Evolutionary conservation across 2,329 filamentous ascomycete genomes (phyloP).

Genomic region (Ramichloridium luteum): DNA sequence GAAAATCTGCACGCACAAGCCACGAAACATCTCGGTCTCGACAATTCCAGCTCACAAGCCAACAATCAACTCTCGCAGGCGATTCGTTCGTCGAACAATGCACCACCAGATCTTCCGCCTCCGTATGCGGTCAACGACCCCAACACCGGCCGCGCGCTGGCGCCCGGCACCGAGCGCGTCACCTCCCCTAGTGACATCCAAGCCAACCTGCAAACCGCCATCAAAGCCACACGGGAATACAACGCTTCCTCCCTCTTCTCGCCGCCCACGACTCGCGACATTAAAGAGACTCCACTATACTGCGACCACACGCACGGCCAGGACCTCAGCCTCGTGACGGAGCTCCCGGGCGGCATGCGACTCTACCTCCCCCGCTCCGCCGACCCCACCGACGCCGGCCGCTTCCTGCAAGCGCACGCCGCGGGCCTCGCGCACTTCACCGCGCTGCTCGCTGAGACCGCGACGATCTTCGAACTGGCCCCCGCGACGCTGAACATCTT

Average conservation of each 20-base stretch:
- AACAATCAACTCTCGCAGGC: conserved; percentile 23
- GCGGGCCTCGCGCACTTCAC: conserved; percentile 57
- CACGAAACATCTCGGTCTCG: conserved; percentile 31
- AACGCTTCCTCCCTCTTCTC: conserved; percentile 63
- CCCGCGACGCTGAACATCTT: conserved; percentile 68
- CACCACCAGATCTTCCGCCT: conserved; percentile 19
- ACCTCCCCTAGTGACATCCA: conserved; percentile 41
- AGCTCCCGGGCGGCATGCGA: conserved; percentile 59
- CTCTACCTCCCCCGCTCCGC: conserved; percentile 60
- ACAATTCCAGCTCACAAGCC: conserved; percentile 31
- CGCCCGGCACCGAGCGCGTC: conserved; percentile 23
- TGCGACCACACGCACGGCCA: conserved; percentile 67
- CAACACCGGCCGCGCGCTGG: conserved; percentile 10
- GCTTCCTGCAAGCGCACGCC: conserved; percentile 52
- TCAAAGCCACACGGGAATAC: conserved; percentile 65
- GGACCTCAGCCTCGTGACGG: conserved; percentile 58
- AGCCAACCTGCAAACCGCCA: conserved; percentile 63
- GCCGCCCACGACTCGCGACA: conserved; percentile 55
- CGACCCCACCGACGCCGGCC: conserved; percentile 36
- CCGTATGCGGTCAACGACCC: conserved; percentile 22
- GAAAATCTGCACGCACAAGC: conserved; percentile 35
- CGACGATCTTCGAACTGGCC: conserved; percentile 58
- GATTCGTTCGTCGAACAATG: conserved; percentile 17
- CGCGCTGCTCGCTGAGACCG: conserved; percentile 54
- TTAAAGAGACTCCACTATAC: conserved; percentile 70